These are phyloP conservation scores for Erythrobasidium hasegawianum DNA, from an alignment of 1,284 basidiomycete genomes.

Conservation along the genomic window DNA sequence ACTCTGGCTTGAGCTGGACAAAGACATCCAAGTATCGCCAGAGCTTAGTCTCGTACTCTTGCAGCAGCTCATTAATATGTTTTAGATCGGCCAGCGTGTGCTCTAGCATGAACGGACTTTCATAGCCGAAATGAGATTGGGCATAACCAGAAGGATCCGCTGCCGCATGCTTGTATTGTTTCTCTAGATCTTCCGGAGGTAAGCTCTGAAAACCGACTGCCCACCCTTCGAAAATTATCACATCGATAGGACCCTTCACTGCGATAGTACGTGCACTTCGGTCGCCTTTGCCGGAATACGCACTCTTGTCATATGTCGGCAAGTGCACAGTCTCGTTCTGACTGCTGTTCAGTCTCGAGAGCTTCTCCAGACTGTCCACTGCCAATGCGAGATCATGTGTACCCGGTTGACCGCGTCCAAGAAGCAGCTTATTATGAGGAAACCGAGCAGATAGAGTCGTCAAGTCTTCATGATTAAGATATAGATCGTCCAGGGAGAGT, in stretches of 20 bases:
- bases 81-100: conserved; percentile 55
- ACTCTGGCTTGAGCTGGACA: conserved; percentile 58
- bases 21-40: conserved; percentile 67
- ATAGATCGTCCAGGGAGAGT: conserved; percentile 80
- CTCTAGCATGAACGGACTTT: conserved; percentile 41
- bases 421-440: conserved; percentile 62
- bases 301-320: conserved; percentile 83
- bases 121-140: conserved; percentile 35
- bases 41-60: conserved; percentile 58
- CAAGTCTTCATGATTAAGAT: conserved; percentile 65
- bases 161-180: conserved; percentile 44
- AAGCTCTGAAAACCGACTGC: conserved; percentile 52
- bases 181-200: conserved; percentile 47
- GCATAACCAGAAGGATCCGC: conserved; percentile 15
- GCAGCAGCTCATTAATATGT: conserved; percentile 61
- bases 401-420: conserved; percentile 77
- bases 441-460: conserved; percentile 56
- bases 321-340: conserved; percentile 55
- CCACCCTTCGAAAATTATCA: conserved; percentile 80
- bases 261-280: conserved; percentile 55
- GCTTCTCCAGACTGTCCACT: conserved; percentile 54
- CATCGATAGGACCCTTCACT: conserved; percentile 59
- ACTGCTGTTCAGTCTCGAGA: conserved; percentile 55
- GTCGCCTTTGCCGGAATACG: conserved; percentile 75
- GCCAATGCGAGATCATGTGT: conserved; percentile 77